Evolutionary conservation across 1,284 basidiomycete species (phyloP), one percentile per base, ranked within the genome.

Genomic region (Chiua sp.): DNA sequence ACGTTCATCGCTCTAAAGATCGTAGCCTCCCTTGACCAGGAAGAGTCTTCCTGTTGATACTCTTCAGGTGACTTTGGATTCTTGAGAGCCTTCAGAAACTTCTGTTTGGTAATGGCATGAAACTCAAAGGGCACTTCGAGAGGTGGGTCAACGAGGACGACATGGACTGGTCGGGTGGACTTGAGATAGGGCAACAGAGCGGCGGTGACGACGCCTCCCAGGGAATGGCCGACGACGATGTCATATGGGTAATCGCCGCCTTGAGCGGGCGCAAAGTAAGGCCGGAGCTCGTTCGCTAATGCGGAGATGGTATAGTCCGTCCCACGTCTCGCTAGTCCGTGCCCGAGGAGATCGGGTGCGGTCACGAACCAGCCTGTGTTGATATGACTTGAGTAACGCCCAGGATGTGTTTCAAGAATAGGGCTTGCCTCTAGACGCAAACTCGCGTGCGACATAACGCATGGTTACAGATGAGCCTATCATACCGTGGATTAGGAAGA

Each of bases 281-380:
- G 66, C 4, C 10, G 32, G 23, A 71, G 55, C 22, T 60, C 64
- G 1, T 65, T 37, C 7, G 20, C 59, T 6, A 71, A 11, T 1
- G 67, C 59, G 10, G 50, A 26, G 23, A 71, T 8, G 8, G 67
- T 59, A 35, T 68, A 67, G 26, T 60, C 62, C 3, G 56, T 53
- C 10, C 56, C 12, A 23, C 57, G 62, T 22, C 51, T 46, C 10
- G 70, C 67, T 44, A 7, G 46, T 5, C 69, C 68, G 15, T 72
- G 68, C 4, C 68, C 65, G 22, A 69, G 64, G 1, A 72, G 33
- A 48, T 72, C 60, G 22, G 70, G 67, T 11, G 65, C 63, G 0
- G 46, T 54, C 49, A 70, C 65, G 10, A 51, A 55, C 32, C 59
- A 66, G 37, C 67, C 69, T 68, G 54, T 35, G 4, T 12, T 44